These are phyloP conservation scores for Cercospora beticola DNA, from an alignment of 2,329 filamentous ascomycete genomes.

Conservation along the genomic window DNA sequence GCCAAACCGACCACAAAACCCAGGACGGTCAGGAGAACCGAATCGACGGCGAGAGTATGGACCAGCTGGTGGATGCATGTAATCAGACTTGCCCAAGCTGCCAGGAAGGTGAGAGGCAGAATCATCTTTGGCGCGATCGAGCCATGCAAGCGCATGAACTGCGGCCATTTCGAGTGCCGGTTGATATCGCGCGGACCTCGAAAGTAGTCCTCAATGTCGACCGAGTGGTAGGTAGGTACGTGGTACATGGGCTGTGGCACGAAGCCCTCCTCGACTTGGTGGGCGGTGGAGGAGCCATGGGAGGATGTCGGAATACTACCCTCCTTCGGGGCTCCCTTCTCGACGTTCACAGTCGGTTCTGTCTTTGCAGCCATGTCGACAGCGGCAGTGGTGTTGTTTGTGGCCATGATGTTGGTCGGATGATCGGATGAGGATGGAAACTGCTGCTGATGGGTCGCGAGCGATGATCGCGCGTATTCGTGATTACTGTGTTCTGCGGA, in stretches of 20 bases:
- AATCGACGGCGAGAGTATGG: conserved; percentile 55
- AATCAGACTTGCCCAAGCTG: conserved; percentile 64
- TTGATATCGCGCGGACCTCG: conserved; percentile 63
- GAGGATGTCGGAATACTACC: conserved; percentile 6
- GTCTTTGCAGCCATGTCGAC: conserved; percentile 10
- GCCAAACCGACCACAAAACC: conserved; percentile 80
- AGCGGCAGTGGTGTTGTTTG: not conserved
- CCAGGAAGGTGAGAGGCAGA: conserved; percentile 63
- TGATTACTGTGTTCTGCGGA: not conserved
- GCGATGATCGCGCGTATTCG: not conserved
- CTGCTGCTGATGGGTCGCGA: not conserved
- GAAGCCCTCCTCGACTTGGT: conserved; percentile 10
- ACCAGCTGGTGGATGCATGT: conserved; percentile 56
- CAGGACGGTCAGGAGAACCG: conserved; percentile 70
- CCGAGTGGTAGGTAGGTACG: conserved; percentile 22
- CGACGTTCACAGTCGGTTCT: not conserved
- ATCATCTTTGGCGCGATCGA: conserved; percentile 74
- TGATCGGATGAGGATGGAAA: not conserved
- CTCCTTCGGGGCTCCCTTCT: not conserved
- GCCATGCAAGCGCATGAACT: conserved; percentile 73
- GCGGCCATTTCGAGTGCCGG: conserved; percentile 74
- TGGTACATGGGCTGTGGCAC: conserved; percentile 18
- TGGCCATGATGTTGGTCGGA: conserved; percentile 1
- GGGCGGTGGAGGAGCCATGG: not conserved
- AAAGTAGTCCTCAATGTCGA: conserved; percentile 36